Evolutionary conservation across 306 rosid genomes (phyloP), one percentile per base, ranked within the genome.

Genomic region (Ormosia semicastrata): DNA sequence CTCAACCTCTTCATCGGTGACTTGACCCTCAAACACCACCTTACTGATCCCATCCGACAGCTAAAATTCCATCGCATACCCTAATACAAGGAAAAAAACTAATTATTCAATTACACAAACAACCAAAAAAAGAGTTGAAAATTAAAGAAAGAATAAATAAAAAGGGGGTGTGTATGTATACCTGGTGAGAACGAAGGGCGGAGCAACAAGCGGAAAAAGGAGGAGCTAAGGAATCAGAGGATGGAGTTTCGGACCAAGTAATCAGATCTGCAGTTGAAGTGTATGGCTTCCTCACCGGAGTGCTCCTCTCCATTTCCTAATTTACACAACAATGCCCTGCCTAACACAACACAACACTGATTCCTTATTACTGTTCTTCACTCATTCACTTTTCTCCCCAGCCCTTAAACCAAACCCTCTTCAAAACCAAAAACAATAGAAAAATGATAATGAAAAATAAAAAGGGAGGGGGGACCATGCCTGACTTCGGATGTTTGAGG

Each of bases 41-140:
- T 93, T 95, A 18, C 94, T 86, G 92, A 95, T 93, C 92, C 99
- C 99, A 93, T 93, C 98, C 69, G 98, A 95, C 76, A 98, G 99
- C 99, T 95, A 70, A 29, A 82, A 81, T 72, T 14, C 5, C 17
- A 40, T 17, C 13, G 12, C 66, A 71, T 24, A 24, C 24, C 24
- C 15, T 3, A 66, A 2, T 12, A 39, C 1, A 49, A 59, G 43
- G 17, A 1, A 18, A 43, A 63, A 24, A 3, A 24, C 2, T 36
- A 9, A 75, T 54, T 46, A 56, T 6, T 58, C 8, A 44, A 33
- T 58, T 1, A 36, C 5, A 57, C 58, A 66, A 24, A 24, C 24
- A 24, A 24, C 24, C 1, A 75, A 57, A 41, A 47, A 6, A 17
- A 6, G 13, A 4, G 6, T 24, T 24, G 24, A 36, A 40, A n/a